Evolutionary conservation across 495 filamentous ascomycete genomes (phyloP), one percentile per base, ranked within the genome.

Genomic region (Platismatia glauca): DNA sequence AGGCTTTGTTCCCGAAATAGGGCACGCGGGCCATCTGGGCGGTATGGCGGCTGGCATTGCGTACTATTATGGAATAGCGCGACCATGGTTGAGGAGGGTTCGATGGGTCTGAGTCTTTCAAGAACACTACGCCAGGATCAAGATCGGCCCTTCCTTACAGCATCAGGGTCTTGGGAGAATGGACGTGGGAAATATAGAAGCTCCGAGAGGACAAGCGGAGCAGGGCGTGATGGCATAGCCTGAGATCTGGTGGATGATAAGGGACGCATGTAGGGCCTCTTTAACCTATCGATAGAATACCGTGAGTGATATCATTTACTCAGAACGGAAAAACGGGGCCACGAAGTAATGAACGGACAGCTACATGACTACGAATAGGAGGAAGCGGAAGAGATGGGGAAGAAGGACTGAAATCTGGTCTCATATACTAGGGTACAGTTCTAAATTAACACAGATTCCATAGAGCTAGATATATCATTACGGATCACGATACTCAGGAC

Each of bases 11-110:
- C 61, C 58, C 11, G 11, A 6, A 0, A 7, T 64, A 0, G 65
- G 65, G 15, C 62, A 67, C 57, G 41, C 55, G 20, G 65, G 57
- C 16, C 65, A 67, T 50, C 18, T 67, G n/a, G 62, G 61, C 13
- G 61, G 65, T 11, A 64, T 44, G 43, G 52, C 43, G 20, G 55
- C 41, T 5, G 65, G 65, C 29, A 35, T 52, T 22, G 53, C 37
- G 3, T 53, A 39, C 37, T 66, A 59, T 31, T 48, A 37, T 18
- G 13, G 41, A 1, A 5, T 33, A 6, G 41, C 52, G 44, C 37
- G 52, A 24, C 63, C 29, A 7, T n/a, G 22, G 16, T 3, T 46
- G n/a, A 52, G 41, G 24, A 35, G 48, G 46, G 13, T 7, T 20
- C 29, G 50, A 24, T 31, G 27, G 12, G 3, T 50, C n/a, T 39